These are phyloP conservation scores for Pseudocercospora macadamiae DNA, from an alignment of 2,329 filamentous ascomycete genomes.

Conservation along the genomic window DNA sequence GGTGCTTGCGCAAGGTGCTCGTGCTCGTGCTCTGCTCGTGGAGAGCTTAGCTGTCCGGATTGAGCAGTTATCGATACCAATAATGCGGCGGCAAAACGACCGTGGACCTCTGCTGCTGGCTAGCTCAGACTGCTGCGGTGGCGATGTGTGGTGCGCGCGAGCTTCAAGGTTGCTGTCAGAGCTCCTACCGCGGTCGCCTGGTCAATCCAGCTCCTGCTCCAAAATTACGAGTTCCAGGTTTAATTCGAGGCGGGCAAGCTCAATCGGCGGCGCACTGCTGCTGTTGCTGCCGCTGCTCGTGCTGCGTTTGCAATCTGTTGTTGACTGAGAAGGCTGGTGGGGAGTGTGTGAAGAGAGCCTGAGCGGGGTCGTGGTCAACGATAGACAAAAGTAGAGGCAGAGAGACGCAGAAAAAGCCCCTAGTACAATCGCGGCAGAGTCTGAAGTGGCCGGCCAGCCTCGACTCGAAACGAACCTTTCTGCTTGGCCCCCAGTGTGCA, in stretches of 20 bases:
- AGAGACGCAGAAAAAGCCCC: not conserved
- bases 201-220: not conserved
- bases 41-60: not conserved
- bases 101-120: too few species aligned
- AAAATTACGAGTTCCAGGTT: not conserved
- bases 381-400: not conserved
- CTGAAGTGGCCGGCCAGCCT: too few species aligned
- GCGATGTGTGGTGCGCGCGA: not conserved
- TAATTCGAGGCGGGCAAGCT: not conserved
- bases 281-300: not conserved
- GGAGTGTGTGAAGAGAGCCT: constrained; percentile 85
- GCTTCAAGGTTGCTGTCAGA: not conserved
- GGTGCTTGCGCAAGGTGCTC: not conserved
- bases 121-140: not conserved
- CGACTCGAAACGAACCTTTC: too few species aligned
- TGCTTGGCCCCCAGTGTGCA: too few species aligned
- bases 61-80: not conserved
- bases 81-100: not conserved
- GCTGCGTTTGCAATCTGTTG: constrained; percentile 11
- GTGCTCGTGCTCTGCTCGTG: not conserved
- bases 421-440: not conserved
- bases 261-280: not conserved
- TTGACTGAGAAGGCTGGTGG: not conserved
- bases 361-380: constrained; percentile 46
- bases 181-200: not conserved